A percentile compares a stretch with the other conserved stretches of the same genome.
phyloP scores from a whole-genome alignment of 192 early-diverging fungal species.

The Thamnidium elegans region DNA sequence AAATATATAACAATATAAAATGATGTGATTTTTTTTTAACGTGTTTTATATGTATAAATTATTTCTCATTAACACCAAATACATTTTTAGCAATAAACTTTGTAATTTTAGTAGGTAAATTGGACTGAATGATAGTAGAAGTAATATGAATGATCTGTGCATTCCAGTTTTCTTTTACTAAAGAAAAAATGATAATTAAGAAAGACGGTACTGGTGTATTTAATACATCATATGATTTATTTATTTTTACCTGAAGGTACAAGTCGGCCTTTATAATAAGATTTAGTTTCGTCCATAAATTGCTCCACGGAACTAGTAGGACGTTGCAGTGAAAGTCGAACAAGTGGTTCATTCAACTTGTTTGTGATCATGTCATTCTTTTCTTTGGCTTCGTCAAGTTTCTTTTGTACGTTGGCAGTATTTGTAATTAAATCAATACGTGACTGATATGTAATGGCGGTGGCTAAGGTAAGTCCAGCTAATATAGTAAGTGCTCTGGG shows the following conservation, averaged over 20 bases:
- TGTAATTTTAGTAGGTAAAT: slow-evolving; percentile 7
- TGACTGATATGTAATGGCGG: slow-evolving; percentile 10
- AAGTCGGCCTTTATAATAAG: slow-evolving; percentile 13
- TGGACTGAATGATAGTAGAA: slow-evolving; percentile 3
- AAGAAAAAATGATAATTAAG: background rate
- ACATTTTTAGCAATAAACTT: slow-evolving; percentile 4
- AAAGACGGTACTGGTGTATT: background rate
- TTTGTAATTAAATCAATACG: slow-evolving; percentile 5
- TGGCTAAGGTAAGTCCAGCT: slow-evolving; percentile 4
- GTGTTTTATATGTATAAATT: too few relatives aligned
- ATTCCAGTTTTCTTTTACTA: slow-evolving; percentile 14
- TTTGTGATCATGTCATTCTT: background rate
- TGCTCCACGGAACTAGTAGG: slow-evolving; percentile 9
- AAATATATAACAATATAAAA: too few relatives aligned
- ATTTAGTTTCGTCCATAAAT: slow-evolving; percentile 7
- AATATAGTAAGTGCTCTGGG: slow-evolving; percentile 2
- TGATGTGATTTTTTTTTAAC: too few relatives aligned
- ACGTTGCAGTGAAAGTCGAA: slow-evolving; percentile 1
- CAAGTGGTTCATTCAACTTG: background rate
- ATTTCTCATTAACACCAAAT: background rate
- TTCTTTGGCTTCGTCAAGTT: slow-evolving; percentile 6
- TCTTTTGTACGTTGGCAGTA: slow-evolving; percentile 7
- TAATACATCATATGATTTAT: background rate
- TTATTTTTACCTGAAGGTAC: slow-evolving; percentile 14
- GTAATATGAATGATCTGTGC: background rate